Conservation (phyloP, 805 yeast species). For the Isabelozyma pseudorhagii region DNA sequence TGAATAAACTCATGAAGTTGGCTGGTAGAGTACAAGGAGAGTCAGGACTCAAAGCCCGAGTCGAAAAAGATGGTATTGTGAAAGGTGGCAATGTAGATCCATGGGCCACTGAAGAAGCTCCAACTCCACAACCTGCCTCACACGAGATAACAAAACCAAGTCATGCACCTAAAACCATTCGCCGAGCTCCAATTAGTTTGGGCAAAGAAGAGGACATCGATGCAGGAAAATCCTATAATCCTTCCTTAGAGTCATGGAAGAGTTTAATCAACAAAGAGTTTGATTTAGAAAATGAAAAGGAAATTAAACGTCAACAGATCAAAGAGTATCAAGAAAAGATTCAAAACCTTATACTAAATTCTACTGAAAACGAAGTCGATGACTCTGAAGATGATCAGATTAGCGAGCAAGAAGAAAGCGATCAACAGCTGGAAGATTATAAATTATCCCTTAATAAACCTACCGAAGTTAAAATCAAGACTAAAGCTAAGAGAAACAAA, state of each 20-base stretch:
- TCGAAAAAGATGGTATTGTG: slow-evolving; percentile 65
- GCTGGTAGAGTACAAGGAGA: slow-evolving; percentile 71
- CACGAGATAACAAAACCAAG: slow-evolving; percentile 42
- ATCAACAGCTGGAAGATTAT: slow-evolving; percentile 26
- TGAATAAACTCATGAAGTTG: slow-evolving; percentile 63
- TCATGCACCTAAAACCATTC: slow-evolving; percentile 52
- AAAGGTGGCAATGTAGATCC: slow-evolving; percentile 51
- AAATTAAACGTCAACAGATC: slow-evolving; percentile 57
- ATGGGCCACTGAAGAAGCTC: slow-evolving; percentile 53
- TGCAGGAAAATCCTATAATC: slow-evolving; percentile 92
- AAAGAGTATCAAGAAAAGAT: slow-evolving; percentile 65
- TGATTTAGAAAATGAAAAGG: slow-evolving; percentile 61
- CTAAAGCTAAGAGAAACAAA: slow-evolving; percentile 72
- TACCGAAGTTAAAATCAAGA: slow-evolving; percentile 66
- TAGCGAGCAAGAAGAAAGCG: slow-evolving; percentile 28
- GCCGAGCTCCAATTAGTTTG: slow-evolving; percentile 50
- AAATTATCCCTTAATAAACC: slow-evolving; percentile 71
- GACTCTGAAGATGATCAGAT: slow-evolving; percentile 39
- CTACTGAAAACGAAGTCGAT: slow-evolving; percentile 56
- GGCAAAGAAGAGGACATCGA: slow-evolving; percentile 51
- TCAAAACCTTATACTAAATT: slow-evolving; percentile 57
- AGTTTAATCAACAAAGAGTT: slow-evolving; percentile 65
- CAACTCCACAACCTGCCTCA: slow-evolving; percentile 12
- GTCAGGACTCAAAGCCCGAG: slow-evolving; percentile 45
- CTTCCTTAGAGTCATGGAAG: slow-evolving; percentile 82